Base-by-base conservation (phyloP, 2,329 filamentous ascomycete species). In the Phoma sp. region DNA sequence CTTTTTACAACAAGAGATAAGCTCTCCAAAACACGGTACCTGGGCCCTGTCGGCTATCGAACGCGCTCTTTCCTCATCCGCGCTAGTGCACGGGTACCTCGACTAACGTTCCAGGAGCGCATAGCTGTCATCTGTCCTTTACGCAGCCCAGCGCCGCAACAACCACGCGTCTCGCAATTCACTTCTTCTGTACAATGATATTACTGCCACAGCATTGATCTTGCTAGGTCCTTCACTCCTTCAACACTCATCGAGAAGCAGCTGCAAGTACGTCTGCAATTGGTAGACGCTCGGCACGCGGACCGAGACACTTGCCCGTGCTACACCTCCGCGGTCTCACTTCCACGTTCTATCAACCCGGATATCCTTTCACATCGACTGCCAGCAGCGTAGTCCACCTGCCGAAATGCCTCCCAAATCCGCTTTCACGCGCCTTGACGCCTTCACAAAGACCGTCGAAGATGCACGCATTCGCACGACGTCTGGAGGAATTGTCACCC, bases 371-470 rank as follows among this genome's bases (percentile, higher is more conserved):
- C 50, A 47, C 12, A 32, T 25, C 36, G 17, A 39, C 33, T 49
- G 28, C 47, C 38, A 47, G 57, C 36, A 57, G 58, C 56, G 53
- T 42, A 21, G 33, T 29, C 50, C 42, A 46, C 50, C 50, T 43
- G 47, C 50, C 56, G 56, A 67, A 46, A 98, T 98, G 95, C 83
- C 93, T 63, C 80, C 88, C 71, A 96, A 96, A 82, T 96, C 92
- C 66, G 88, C 95, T 76, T 97, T 99, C 75, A 96, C 91, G 56
- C 89, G 89, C 85, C 91, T 99, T 61, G 95, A 99, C 78, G 95
- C 95, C 83, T 99, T 99, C 76, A 96, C 93, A 45, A 99, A 99
- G 80, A 99, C 95, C 11, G 95, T 99, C 66, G 95, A 99, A 76
- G 95, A 99, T 86, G 95, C 96, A 64, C 87, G 95, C 68, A 87